A percentile compares a stretch with the other conserved stretches of the same genome.
These are phyloP conservation scores for Fusarium xylarioides DNA, from an alignment of 2,329 filamentous ascomycete species.

Conservation along the genomic window DNA sequence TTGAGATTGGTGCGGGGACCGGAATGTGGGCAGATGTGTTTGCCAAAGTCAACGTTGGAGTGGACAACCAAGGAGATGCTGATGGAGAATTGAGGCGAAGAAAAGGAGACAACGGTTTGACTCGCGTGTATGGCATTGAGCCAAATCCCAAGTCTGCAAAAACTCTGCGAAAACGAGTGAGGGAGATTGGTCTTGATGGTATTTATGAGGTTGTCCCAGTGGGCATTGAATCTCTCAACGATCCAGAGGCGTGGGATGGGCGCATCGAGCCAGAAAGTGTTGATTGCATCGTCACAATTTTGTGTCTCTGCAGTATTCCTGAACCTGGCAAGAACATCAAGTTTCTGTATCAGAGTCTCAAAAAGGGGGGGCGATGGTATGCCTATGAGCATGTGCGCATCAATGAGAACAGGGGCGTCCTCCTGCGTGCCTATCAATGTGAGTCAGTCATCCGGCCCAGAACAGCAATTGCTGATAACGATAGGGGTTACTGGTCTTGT, in stretches of 20 bases:
- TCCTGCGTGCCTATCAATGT: constrained; percentile 62
- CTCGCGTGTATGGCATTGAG: constrained; percentile 69
- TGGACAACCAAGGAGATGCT: neutral
- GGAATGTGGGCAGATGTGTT: constrained; percentile 70
- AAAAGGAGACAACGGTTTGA: constrained; percentile 44
- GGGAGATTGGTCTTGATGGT: constrained; percentile 61
- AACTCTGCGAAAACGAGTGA: constrained; percentile 56
- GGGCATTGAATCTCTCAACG: constrained; percentile 66
- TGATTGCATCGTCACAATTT: constrained; percentile 67
- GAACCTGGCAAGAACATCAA: constrained; percentile 64
- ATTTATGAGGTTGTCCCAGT: constrained; percentile 70
- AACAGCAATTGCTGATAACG: neutral
- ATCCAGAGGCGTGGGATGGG: constrained; percentile 53
- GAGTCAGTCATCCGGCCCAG: constrained; percentile 41
- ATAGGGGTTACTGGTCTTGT: constrained; percentile 60
- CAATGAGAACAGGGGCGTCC: constrained; percentile 48
- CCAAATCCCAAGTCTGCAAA: constrained; percentile 65
- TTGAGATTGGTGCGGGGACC: constrained; percentile 70
- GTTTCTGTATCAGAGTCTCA: constrained; percentile 65
- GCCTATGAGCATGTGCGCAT: constrained; percentile 68
- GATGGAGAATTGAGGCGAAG: constrained; percentile 34
- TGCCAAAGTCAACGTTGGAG: constrained; percentile 39
- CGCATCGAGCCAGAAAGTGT: constrained; percentile 61
- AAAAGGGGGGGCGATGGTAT: constrained; percentile 70
- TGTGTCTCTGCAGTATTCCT: constrained; percentile 72